Conservation (phyloP, 2,329 filamentous ascomycete genomes). For the Nakataea oryzae region DNA sequence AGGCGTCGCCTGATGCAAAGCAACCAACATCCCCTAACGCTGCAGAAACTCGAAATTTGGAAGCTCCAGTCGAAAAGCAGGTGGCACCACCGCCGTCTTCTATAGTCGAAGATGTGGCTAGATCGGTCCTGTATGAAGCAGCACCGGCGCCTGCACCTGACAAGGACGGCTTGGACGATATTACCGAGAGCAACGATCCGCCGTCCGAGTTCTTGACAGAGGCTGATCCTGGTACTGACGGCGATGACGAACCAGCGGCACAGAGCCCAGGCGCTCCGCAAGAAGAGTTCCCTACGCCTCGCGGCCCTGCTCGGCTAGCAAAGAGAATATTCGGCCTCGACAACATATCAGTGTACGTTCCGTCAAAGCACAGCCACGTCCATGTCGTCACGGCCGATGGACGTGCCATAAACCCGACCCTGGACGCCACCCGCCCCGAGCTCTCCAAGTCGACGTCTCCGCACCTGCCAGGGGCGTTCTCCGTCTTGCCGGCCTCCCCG, state of each 20-base stretch:
- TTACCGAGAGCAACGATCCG: background rate
- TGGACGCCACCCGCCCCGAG: background rate
- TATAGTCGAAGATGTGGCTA: background rate
- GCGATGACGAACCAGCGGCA: background rate
- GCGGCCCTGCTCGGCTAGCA: constrained; percentile 40
- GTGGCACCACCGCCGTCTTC: background rate
- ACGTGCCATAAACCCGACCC: background rate
- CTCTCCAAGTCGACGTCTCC: constrained; percentile 19
- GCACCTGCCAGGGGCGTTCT: constrained; percentile 53
- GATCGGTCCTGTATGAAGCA: constrained; percentile 1
- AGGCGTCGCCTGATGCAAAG: constrained; percentile 9
- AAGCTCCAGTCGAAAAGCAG: background rate
- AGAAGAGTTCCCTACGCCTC: constrained; percentile 37
- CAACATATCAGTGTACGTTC: constrained; percentile 43
- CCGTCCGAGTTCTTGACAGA: background rate
- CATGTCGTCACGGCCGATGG: constrained; percentile 15
- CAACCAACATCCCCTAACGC: background rate
- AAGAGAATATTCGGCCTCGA: constrained; percentile 42
- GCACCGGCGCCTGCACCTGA: background rate
- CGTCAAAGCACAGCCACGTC: constrained; percentile 35
- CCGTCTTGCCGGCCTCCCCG: constrained; percentile 23
- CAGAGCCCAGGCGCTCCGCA: constrained; percentile 6
- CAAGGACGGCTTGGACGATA: background rate
- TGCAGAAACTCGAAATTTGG: background rate
- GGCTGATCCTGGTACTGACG: background rate